Base-by-base conservation (phyloP, 2,329 filamentous ascomycete species). In the Mycosphaerella sp. region DNA sequence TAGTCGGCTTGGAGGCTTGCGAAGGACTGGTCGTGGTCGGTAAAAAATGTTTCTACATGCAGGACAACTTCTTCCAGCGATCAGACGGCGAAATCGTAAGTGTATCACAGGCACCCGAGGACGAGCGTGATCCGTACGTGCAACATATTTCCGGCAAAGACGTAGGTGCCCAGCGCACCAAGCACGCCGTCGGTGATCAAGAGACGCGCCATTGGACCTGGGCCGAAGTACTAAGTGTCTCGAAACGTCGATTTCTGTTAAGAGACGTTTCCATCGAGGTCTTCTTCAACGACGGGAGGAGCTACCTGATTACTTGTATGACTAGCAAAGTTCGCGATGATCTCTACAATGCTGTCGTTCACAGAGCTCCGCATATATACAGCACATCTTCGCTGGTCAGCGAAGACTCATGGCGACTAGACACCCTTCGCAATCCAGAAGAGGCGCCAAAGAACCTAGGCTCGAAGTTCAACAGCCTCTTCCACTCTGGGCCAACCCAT, bases 71-170 rank as follows among this genome's bases (percentile, higher is more conserved):
- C 64, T 97, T 98, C 67, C 91, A 97, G 65, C 83, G 91, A 57
- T 84, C 87, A 2, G 93, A 96, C 64, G 91, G 91, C 10, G 94
- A 98, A 67, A 96, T 98, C 64, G 88, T 98, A 53, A 91, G 95
- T 62, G 90, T 95, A 7, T 91, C 87, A 81, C 89, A 97, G 69
- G 94, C 93, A 2, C 89, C 91, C 0, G 75, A 80, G 1, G 90
- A 97, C 59, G 94, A 98, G 70, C 84, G 93, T 17, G 93, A 98
- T 63, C 89, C 89, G 0, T 98, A 96, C 66, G 85, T 95, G 14
- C 88, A 94, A 63, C 91, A 97, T 67, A 94, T 98, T 58, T 85
- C 89, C 3, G 87, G 86, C 18, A 80, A 86, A 76, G 71, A 89
- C 75, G 72, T 84, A 66, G 64, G 80, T 72, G 72, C 81, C 66